These are phyloP conservation scores for Hemerocallis citrina DNA, from an alignment of 106 monocot genomes.

Conservation along the genomic window DNA sequence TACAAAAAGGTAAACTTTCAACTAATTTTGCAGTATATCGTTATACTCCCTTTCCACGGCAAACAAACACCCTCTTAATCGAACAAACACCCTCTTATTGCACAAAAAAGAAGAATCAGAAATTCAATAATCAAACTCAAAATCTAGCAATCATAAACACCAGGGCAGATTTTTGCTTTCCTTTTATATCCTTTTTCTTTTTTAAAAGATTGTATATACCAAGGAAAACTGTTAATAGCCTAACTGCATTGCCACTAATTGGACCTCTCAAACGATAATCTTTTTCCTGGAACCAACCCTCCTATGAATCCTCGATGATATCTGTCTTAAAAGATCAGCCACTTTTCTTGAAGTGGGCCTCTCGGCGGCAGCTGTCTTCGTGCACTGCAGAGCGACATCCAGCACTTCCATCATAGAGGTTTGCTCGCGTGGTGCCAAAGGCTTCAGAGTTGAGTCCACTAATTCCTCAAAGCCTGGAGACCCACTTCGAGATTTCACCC, in stretches of 20 bases:
- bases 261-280: not conserved
- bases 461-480: conserved; percentile 32
- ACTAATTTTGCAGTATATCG: too few relatives aligned
- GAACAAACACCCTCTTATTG: too few relatives aligned
- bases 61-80: too few relatives aligned
- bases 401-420: conserved; percentile 51
- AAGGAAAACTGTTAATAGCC: not conserved
- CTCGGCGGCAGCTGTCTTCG: conserved; percentile 43
- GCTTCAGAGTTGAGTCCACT: conserved; percentile 49
- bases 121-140: too few relatives aligned
- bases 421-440: conserved; percentile 36
- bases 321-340: conserved; percentile 43
- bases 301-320: conserved; percentile 20
- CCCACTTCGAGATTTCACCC: conserved; percentile 40
- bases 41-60: too few relatives aligned
- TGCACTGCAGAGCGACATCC: conserved; percentile 65
- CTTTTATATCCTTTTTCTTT: too few relatives aligned
- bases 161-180: too few relatives aligned
- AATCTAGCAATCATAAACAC: too few relatives aligned
- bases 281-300: conserved; percentile 16
- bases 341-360: conserved; percentile 61
- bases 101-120: too few relatives aligned
- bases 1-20: too few relatives aligned
- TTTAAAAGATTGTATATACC: too few relatives aligned
- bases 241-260: too few relatives aligned